Evolutionary conservation across 768 basidiomycete species (phyloP).

Genomic region (Suillus placidus): DNA sequence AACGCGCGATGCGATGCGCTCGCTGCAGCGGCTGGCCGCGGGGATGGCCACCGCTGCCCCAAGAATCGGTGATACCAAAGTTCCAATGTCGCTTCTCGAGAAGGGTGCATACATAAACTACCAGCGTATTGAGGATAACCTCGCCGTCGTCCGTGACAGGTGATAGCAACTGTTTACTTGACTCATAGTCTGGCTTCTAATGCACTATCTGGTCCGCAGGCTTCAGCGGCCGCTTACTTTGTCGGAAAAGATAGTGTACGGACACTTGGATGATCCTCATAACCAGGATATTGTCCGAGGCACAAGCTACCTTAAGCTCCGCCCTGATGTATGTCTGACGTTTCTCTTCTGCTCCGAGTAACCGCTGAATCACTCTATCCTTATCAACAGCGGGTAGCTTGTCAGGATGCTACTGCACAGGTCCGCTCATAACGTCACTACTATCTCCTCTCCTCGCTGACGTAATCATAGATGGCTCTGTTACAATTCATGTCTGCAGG

Average conservation of each 20-base stretch:
- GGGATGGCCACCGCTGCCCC: constrained; percentile 83
- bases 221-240: constrained; percentile 88
- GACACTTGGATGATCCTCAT: constrained; percentile 94
- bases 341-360: neutral
- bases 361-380: constrained; percentile 13
- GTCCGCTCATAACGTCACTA: constrained; percentile 41
- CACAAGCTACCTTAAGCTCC: constrained; percentile 93
- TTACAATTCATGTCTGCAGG: constrained; percentile 99
- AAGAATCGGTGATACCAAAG: constrained; percentile 88
- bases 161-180: constrained; percentile 32
- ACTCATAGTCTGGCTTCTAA: neutral
- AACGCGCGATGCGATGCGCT: constrained; percentile 55
- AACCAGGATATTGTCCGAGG: constrained; percentile 91
- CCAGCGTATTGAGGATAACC: constrained; percentile 97
- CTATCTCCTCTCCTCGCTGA: constrained; percentile 20
- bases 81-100: constrained; percentile 86
- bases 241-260: constrained; percentile 97
- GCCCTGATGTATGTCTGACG: constrained; percentile 81
- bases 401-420: constrained; percentile 90
- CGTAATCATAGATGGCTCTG: constrained; percentile 84
- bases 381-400: constrained; percentile 71
- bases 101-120: constrained; percentile 88
- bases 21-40: constrained; percentile 53
- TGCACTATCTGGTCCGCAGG: constrained; percentile 42
- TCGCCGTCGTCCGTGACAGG: constrained; percentile 85